These are phyloP conservation scores for Aureobasidium sp. DNA, from an alignment of 2,329 filamentous ascomycete genomes.

Conservation along the genomic window DNA sequence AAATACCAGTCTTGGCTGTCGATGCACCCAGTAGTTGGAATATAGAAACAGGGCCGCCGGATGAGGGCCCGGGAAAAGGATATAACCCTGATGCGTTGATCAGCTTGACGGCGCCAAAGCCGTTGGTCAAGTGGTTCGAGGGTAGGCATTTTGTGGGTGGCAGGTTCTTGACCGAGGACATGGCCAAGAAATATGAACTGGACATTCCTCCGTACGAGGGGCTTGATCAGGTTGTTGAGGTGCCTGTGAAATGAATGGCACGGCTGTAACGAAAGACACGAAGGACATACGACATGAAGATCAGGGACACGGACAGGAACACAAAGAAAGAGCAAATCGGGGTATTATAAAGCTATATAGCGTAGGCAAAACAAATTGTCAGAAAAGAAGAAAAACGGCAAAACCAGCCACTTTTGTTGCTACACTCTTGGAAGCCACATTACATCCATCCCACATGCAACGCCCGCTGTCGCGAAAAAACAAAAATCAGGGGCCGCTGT, in stretches of 20 bases:
- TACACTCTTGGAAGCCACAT: not conserved
- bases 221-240: constrained; percentile 82
- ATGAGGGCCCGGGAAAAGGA: constrained; percentile 65
- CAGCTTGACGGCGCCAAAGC: constrained; percentile 89
- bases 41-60: constrained; percentile 77
- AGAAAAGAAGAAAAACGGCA: not conserved
- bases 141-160: constrained; percentile 91
- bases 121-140: constrained; percentile 72
- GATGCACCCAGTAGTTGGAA: constrained; percentile 95
- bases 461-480: not conserved
- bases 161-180: constrained; percentile 70
- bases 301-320: not conserved
- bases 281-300: not conserved
- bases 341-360: not conserved
- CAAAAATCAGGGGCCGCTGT: not conserved
- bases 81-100: constrained; percentile 78
- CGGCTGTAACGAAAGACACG: not conserved
- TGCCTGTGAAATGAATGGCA: constrained; percentile 34
- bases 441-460: not conserved
- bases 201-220: constrained; percentile 78
- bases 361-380: not conserved
- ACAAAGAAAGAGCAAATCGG: not conserved
- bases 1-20: constrained; percentile 74
- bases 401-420: not conserved
- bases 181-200: constrained; percentile 80